Evolutionary conservation across 148 eudicot species (phyloP).

Genomic region (Amaranthus palmeri): DNA sequence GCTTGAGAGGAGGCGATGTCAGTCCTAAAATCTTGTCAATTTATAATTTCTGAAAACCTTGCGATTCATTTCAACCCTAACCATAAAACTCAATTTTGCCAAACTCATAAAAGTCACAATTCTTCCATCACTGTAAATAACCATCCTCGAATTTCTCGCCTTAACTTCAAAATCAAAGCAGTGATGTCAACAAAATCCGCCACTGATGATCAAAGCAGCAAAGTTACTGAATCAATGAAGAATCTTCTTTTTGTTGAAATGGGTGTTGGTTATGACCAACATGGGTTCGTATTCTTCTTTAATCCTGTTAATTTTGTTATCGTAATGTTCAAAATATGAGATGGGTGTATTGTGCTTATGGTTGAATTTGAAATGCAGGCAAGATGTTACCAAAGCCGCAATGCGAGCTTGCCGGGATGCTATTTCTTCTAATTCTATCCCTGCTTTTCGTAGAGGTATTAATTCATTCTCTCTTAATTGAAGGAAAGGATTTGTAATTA

Average conservation of each 20-base stretch:
- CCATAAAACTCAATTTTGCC: constrained; percentile 9
- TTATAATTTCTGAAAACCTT: constrained; percentile 2
- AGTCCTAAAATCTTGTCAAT: constrained; percentile 2
- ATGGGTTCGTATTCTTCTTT: constrained; percentile 49
- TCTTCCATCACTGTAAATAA: background rate
- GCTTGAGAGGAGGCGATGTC: background rate
- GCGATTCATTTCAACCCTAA: background rate
- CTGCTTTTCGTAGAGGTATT: constrained; percentile 90
- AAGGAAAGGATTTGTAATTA: no score
- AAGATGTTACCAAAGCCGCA: constrained; percentile 81
- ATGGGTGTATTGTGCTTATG: background rate
- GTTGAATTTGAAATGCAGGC: constrained; percentile 40
- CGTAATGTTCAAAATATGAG: background rate
- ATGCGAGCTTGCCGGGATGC: constrained; percentile 97
- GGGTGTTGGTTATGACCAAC: constrained; percentile 98
- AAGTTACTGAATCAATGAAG: constrained; percentile 29
- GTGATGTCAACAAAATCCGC: constrained; percentile 16
- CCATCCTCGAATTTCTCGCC: constrained; percentile 27
- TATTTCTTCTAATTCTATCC: constrained; percentile 90
- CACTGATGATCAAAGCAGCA: constrained; percentile 23
- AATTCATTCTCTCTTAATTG: background rate
- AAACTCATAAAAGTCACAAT: background rate
- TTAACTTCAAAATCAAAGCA: constrained; percentile 6
- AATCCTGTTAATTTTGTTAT: background rate
- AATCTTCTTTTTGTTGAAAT: constrained; percentile 87